A percentile compares a stretch with the other conserved stretches of the same genome.
phyloP scores from a whole-genome alignment of 305 asterid genomes.

The Andrographis paniculata region DNA sequence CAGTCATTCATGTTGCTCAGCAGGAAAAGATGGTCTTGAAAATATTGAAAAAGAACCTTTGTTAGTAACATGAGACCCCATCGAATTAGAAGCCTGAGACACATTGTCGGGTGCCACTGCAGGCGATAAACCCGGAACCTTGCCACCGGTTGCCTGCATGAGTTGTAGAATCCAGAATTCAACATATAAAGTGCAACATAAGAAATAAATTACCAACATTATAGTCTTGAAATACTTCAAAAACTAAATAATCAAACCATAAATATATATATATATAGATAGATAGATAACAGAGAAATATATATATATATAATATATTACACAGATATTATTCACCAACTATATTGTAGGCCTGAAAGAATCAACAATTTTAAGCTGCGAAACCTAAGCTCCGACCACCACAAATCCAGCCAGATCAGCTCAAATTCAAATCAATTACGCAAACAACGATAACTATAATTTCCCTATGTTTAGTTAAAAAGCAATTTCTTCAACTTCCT shows the following conservation, averaged over 20 bases:
- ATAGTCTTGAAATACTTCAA: slow-evolving; percentile 1
- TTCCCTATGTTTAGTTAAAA: slow-evolving; percentile 1
- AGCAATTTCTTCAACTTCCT: background rate
- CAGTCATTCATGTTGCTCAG: background rate
- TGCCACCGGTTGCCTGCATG: slow-evolving; percentile 36
- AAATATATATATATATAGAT: too few species aligned
- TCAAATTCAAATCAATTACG: slow-evolving; percentile 2
- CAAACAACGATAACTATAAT: background rate
- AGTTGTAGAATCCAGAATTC: background rate
- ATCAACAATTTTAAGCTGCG: background rate
- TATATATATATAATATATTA: too few species aligned
- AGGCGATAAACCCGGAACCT: slow-evolving; percentile 30
- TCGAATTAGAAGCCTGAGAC: slow-evolving; percentile 33
- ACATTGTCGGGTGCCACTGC: slow-evolving; percentile 33
- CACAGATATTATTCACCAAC: too few species aligned
- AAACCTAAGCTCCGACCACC: slow-evolving; percentile 1
- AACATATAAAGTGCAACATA: background rate
- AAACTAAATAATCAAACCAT: slow-evolving; percentile 3
- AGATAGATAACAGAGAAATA: too few species aligned
- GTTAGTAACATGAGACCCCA: slow-evolving; percentile 6
- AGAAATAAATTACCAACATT: background rate
- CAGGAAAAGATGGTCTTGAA: background rate
- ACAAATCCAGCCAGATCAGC: slow-evolving; percentile 11
- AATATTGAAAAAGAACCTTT: slow-evolving; percentile 5
- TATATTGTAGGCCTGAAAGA: too few species aligned